Evolutionary conservation across 768 basidiomycete genomes (phyloP).

Genomic region (Hygrophorus pudorinus): DNA sequence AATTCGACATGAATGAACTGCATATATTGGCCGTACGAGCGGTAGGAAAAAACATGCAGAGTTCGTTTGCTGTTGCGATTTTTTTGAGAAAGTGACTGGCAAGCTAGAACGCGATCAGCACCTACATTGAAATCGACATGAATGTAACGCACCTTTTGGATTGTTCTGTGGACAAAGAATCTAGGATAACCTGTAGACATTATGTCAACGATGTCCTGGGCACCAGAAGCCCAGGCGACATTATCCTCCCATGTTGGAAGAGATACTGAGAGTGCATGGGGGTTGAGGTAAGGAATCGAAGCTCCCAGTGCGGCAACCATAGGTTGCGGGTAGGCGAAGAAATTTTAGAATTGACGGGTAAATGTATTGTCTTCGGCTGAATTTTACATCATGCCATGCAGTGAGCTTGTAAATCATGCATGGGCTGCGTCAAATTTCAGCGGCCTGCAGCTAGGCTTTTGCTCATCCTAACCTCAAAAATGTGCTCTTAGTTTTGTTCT

Average conservation of each 20-base stretch:
- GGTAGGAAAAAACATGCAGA: conserved; percentile 55
- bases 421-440: too few relatives aligned
- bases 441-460: too few relatives aligned
- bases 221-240: conserved; percentile 68
- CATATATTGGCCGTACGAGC: conserved; percentile 47
- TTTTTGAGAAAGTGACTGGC: conserved; percentile 47
- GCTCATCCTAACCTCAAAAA: too few relatives aligned
- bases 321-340: too few relatives aligned
- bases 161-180: conserved; percentile 65
- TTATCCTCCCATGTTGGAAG: conserved; percentile 72
- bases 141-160: conserved; percentile 44
- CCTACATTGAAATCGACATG: not conserved
- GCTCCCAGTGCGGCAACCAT: conserved; percentile 19
- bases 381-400: too few relatives aligned
- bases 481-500: too few relatives aligned
- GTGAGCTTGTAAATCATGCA: too few relatives aligned
- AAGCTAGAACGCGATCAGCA: conserved; percentile 33
- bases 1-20: conserved; percentile 38
- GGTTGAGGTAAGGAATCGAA: conserved; percentile 41
- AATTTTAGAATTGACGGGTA: too few relatives aligned
- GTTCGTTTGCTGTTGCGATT: conserved; percentile 48
- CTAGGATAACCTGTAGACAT: conserved; percentile 74
- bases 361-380: too few relatives aligned
- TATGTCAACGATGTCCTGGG: conserved; percentile 42
- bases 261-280: conserved; percentile 74